phyloP scores from a whole-genome alignment of 116 monocot genomes.

The Trichopus zeylanicus region DNA sequence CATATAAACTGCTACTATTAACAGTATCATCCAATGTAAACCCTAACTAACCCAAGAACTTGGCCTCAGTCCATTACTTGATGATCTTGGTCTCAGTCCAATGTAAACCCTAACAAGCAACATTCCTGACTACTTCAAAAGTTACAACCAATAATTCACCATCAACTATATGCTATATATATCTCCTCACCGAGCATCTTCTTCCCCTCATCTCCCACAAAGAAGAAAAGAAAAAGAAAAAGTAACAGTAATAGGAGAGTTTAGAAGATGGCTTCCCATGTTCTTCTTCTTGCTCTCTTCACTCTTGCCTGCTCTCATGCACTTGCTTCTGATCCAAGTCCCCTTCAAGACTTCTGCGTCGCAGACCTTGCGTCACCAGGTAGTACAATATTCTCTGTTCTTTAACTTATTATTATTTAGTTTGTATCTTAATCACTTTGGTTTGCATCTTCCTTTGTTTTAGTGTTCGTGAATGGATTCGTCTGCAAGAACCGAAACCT shows the following conservation, averaged over 20 bases:
- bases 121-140: too few species aligned
- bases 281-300: not conserved
- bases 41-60: too few species aligned
- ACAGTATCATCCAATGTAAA: too few species aligned
- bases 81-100: too few species aligned
- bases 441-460: not conserved
- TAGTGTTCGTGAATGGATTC: not conserved
- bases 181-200: too few species aligned
- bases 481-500: not conserved
- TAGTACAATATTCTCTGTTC: not conserved
- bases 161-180: too few species aligned
- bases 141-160: too few species aligned
- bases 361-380: not conserved
- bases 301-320: not conserved
- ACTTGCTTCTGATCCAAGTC: slow-evolving; percentile 6
- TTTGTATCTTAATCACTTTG: not conserved
- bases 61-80: too few species aligned
- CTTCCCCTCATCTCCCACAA: too few species aligned
- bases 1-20: too few species aligned
- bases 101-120: too few species aligned
- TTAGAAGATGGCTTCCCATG: not conserved
- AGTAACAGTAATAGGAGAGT: not conserved
- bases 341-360: slow-evolving; percentile 9
- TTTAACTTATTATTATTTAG: not conserved
- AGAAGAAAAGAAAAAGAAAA: not conserved